Base-by-base conservation (phyloP, 1,284 basidiomycete genomes). In the Ustilago curta region DNA sequence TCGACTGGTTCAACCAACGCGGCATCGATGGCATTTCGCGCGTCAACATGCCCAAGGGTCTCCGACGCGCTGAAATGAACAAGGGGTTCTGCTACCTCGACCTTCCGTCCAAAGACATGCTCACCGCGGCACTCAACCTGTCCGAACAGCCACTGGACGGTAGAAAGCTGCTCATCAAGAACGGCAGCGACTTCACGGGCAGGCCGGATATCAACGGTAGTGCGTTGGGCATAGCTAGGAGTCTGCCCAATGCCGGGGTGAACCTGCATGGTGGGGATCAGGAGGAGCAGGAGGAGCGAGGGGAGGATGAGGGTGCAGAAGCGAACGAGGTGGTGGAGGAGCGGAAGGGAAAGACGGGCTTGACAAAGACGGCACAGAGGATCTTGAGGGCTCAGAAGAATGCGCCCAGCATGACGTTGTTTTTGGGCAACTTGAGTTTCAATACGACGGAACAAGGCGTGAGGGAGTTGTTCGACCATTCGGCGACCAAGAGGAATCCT, bases 51-150 rank as follows among this genome's bases (percentile, higher is more conserved):
- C 88, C 88, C 5, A 86, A 86, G 70, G 86, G 86, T 73, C 48
- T 58, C 2, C 81, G 87, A 6, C 78, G 83, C 8, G 84, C 81
- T 52, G 86, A 88, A 12, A 82, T 87, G 70, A 88, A 88, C 85
- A 50, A 39, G 3, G 97, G 95, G 39, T 99, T 95, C 85, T 96
- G 95, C 27, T 98, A 98, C 86, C 91, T 97, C 67, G 96, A 99
- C 86, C 95, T 99, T 84, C 89, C 90, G 2, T 91, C 91, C 1
- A 87, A 89, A 1, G 92, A 93, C 32, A 90, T 89, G 19, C 92
- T 95, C 80, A 84, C 85, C 1, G 86, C 89, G 39, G 95, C 93
- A 21, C 91, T 98, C 63, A 88, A 90, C 0, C 87, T 93, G 47
- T 93, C 92, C 9, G 96, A 99, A 84, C 88, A 90, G 35, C 90